These are phyloP conservation scores for Angophora floribunda DNA, from an alignment of 345 rosid species.

Conservation along the genomic window DNA sequence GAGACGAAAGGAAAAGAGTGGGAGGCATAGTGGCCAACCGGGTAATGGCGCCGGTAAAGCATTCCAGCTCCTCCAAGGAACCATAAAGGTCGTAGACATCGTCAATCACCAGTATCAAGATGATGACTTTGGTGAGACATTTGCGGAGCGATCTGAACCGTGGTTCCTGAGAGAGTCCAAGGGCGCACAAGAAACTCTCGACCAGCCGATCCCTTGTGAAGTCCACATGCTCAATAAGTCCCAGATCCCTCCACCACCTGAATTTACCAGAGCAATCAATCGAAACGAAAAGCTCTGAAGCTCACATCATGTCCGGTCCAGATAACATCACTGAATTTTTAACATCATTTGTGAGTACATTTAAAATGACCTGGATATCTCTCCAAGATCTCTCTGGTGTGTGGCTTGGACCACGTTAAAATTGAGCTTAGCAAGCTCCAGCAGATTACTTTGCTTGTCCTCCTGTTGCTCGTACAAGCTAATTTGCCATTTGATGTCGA, in stretches of 20 bases:
- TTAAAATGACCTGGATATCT: conserved; percentile 19
- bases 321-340: neutral
- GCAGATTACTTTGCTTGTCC: neutral
- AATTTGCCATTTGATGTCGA: neutral
- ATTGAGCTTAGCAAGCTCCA: conserved; percentile 29
- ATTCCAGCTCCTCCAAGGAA: conserved; percentile 28
- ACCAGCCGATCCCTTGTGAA: conserved; percentile 41
- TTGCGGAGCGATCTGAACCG: conserved; percentile 16
- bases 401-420: conserved; percentile 39
- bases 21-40: conserved; percentile 5
- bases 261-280: neutral
- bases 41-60: conserved; percentile 30
- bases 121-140: conserved; percentile 29
- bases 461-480: neutral
- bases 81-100: conserved; percentile 52
- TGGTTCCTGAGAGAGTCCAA: conserved; percentile 27
- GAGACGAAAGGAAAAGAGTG: neutral
- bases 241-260: conserved; percentile 52
- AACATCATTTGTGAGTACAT: neutral
- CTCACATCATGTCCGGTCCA: neutral
- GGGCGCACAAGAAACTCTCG: conserved; percentile 32
- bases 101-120: conserved; percentile 28
- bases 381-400: conserved; percentile 33
- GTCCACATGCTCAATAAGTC: conserved; percentile 16
- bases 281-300: neutral